These are phyloP conservation scores for Penstemon newberryi DNA, from an alignment of 257 asterid species.

Conservation along the genomic window DNA sequence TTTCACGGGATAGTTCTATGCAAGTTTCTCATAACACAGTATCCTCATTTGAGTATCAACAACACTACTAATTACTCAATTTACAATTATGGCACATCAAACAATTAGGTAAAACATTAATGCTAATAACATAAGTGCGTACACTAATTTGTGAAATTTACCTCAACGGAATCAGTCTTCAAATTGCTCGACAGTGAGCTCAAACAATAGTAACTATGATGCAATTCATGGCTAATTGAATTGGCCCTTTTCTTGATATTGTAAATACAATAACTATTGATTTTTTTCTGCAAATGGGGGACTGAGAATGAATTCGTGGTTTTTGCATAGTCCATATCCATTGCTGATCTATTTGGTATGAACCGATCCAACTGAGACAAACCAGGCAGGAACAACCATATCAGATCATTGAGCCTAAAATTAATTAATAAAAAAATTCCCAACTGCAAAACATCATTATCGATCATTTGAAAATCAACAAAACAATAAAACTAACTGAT, in stretches of 20 bases:
- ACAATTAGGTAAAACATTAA: neutral
- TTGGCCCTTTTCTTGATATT: conserved; percentile 28
- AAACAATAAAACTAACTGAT: too few relatives aligned
- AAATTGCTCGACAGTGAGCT: conserved; percentile 26
- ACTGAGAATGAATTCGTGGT: conserved; percentile 18
- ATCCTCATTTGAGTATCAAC: neutral
- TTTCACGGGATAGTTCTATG: too few relatives aligned
- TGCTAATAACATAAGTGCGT: neutral
- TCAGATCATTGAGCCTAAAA: too few relatives aligned
- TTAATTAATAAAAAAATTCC: too few relatives aligned
- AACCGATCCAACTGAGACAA: too few relatives aligned
- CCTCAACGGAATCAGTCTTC: conserved; percentile 34
- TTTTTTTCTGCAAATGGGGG: conserved; percentile 20
- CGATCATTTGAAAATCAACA: too few relatives aligned
- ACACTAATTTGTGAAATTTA: conserved; percentile 21
- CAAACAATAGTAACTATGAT: conserved; percentile 4
- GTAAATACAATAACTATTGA: conserved; percentile 1
- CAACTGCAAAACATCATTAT: too few relatives aligned
- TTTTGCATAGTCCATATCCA: too few relatives aligned
- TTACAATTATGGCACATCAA: too few relatives aligned
- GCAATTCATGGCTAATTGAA: conserved; percentile 21
- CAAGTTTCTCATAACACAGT: neutral
- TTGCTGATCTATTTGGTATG: too few relatives aligned
- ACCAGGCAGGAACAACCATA: too few relatives aligned
- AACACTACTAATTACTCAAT: neutral